These are phyloP conservation scores for Yarrowia divulgata DNA, from an alignment of 805 yeast genomes.

Conservation along the genomic window DNA sequence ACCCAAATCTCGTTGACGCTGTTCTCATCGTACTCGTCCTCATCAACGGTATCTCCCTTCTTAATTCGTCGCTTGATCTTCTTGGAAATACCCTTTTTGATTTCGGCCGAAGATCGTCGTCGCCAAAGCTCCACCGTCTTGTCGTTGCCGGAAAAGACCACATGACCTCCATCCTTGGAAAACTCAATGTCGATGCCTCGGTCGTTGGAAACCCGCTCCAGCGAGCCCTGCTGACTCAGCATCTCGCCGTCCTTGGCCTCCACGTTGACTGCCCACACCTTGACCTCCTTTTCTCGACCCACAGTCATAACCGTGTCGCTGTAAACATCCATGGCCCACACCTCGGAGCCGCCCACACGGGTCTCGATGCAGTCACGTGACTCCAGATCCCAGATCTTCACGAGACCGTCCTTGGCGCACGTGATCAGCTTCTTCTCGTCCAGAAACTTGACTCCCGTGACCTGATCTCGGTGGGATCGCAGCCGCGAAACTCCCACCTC, in stretches of 20 bases:
- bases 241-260: constrained; percentile 57
- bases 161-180: constrained; percentile 51
- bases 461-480: constrained; percentile 86
- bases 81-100: constrained; percentile 74
- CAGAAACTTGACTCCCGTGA: constrained; percentile 73
- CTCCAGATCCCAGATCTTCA: constrained; percentile 92
- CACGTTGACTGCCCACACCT: constrained; percentile 80
- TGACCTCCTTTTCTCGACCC: constrained; percentile 81
- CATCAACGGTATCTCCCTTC: constrained; percentile 58
- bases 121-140: constrained; percentile 81
- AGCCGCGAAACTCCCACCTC: constrained; percentile 89
- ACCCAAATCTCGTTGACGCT: constrained; percentile 58
- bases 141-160: constrained; percentile 75
- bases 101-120: constrained; percentile 76
- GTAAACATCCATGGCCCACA: constrained; percentile 77
- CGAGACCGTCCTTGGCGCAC: constrained; percentile 85
- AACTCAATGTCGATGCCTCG: constrained; percentile 70
- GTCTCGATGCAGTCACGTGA: constrained; percentile 92
- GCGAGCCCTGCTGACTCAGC: constrained; percentile 54
- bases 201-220: constrained; percentile 51
- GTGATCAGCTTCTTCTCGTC: constrained; percentile 59
- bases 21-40: constrained; percentile 55
- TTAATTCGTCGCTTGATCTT: constrained; percentile 80
- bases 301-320: constrained; percentile 65
- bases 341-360: constrained; percentile 92